Evolutionary conservation across 1,284 basidiomycete genomes (phyloP), one percentile per base, ranked within the genome.

Genomic region (Fomes fomentarius): DNA sequence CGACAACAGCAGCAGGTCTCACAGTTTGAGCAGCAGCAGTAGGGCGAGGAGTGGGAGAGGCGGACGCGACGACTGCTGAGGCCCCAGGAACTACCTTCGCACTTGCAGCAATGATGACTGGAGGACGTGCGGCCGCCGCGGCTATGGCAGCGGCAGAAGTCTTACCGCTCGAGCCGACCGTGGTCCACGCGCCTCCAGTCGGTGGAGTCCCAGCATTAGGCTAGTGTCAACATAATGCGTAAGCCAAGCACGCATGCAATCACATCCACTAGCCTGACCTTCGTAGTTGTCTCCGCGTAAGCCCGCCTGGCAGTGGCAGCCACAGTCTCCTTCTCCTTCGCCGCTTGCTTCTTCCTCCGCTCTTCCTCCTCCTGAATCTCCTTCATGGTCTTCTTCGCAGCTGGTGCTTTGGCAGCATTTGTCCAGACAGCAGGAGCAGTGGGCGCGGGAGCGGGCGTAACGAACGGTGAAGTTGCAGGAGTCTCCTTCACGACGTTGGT

Each of bases 341-440:
- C 74, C 1, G 75, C 69, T 68, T 86, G 89, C 78, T 93, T 94
- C 79, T 93, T 95, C 61, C 88, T 80, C 61, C 77, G 83, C 74
- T 97, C 91, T 70, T 99, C 96, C 66, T 99, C 96, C 71, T 98
- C 95, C 71, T 98, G 94, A 43, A 99, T 99, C 76, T 99, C 95
- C 78, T 96, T 97, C 85, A 99, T 90, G 2, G 93, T 93, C 81
- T 96, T 98, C 77, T 95, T 96, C 7, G 84, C 76, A 3, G 77
- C 72, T 4, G 75, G 67, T 5, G 76, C 60, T 61, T 87, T 84
- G 1, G 73, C 69, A 12, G 82, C 69, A 48, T 78, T 83, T 9
- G 87, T 88, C 89, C 90, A 92, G 22, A 89, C 89, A 6, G 47
- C 47, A 21, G 83, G 78, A 4, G 67, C 50, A 24, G 79, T 63